Percentiles rank a stretch among this genome's conserved stretches.
phyloP scores from a whole-genome alignment of 2,329 filamentous ascomycete genomes.

The Ophiocordyceps polyrhachis-furcata region DNA sequence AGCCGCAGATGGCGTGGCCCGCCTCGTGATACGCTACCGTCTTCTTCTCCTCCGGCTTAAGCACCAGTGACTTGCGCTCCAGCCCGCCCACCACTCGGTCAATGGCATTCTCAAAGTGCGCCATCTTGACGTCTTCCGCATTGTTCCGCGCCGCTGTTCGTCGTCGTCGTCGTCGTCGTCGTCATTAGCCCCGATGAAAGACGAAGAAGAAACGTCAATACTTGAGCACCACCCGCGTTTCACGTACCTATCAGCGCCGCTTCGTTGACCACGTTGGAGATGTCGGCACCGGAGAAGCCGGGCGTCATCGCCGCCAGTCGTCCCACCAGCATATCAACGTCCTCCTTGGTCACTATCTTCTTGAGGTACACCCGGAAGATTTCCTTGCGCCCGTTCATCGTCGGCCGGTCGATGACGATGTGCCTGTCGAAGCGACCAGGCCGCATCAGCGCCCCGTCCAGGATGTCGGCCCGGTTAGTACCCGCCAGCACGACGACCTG shows the following conservation, averaged over 20 bases:
- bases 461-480: conserved; percentile 85
- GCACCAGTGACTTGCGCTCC: conserved; percentile 91
- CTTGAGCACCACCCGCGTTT: conserved; percentile 2
- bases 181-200: background rate
- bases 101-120: conserved; percentile 91
- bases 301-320: conserved; percentile 83
- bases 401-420: conserved; percentile 85
- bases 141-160: conserved; percentile 59
- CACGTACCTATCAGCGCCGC: conserved; percentile 79
- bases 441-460: conserved; percentile 91
- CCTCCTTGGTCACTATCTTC: conserved; percentile 86
- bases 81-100: conserved; percentile 92
- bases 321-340: conserved; percentile 72
- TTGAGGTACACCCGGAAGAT: conserved; percentile 90
- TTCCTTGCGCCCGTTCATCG: conserved; percentile 89
- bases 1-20: conserved; percentile 93
- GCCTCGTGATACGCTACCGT: conserved; percentile 97
- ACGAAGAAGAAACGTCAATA: conserved; percentile 8
- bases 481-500: conserved; percentile 93
- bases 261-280: conserved; percentile 97
- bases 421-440: conserved; percentile 94
- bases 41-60: conserved; percentile 84
- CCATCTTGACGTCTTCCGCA: conserved; percentile 66
- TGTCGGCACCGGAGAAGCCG: conserved; percentile 93
- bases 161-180: background rate